Evolutionary conservation across 306 rosid species (phyloP).

Genomic region (Macrotyloma uniflorum): DNA sequence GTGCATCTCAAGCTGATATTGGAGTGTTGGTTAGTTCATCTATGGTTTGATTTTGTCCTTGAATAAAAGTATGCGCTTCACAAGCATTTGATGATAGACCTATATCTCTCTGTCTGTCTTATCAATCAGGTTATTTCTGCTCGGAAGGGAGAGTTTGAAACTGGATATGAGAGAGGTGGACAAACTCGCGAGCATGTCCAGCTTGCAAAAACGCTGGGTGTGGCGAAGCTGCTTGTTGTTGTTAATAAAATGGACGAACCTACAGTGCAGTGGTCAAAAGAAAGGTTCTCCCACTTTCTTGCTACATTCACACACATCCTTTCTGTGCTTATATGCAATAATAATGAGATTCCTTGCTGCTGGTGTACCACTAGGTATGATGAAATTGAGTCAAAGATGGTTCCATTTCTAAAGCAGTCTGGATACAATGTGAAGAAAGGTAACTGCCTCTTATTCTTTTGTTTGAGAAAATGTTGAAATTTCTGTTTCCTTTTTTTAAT

Average conservation of each 20-base stretch:
- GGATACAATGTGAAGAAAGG: conserved; percentile 99
- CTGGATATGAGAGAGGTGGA: conserved; percentile 99
- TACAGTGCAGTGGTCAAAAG: conserved; percentile 94
- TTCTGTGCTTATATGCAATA: not conserved
- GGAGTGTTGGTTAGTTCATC: conserved; percentile 88
- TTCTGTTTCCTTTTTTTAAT: not conserved
- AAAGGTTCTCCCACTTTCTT: conserved; percentile 59
- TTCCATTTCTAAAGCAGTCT: conserved; percentile 78
- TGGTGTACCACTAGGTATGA: conserved; percentile 65
- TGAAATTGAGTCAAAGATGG: conserved; percentile 92
- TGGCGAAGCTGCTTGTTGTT: conserved; percentile 85
- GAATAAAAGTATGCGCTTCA: not conserved
- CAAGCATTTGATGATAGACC: conserved; percentile 4
- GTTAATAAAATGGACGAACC: conserved; percentile 98
- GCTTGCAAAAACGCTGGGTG: conserved; percentile 96
- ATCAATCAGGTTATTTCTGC: conserved; percentile 87
- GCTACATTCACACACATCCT: too few relatives aligned
- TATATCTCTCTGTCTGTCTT: conserved; percentile 16
- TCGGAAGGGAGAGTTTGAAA: conserved; percentile 97
- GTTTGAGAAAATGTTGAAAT: conserved; percentile 19
- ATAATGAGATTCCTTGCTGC: conserved; percentile 3
- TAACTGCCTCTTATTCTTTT: conserved; percentile 26
- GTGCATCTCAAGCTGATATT: conserved; percentile 98
- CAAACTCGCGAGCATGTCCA: conserved; percentile 99
- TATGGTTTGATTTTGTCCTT: conserved; percentile 15